phyloP scores from a whole-genome alignment of 192 early-diverging fungal species.

The Funneliformis mosseae region DNA sequence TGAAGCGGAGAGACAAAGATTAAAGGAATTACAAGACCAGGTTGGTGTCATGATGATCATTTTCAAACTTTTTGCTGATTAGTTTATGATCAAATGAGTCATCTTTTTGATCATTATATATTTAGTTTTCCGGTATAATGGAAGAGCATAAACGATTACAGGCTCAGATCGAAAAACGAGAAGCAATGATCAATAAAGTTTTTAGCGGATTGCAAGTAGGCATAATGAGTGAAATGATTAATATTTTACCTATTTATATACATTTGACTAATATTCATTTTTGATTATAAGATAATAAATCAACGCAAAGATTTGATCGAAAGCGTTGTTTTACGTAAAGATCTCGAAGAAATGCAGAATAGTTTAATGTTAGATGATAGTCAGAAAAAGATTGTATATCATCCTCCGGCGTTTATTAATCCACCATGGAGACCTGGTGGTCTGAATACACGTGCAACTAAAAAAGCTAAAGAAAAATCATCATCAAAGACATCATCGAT shows the following conservation, averaged over 20 bases:
- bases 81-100: neutral
- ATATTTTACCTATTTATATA: neutral
- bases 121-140: conserved; percentile 11
- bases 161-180: conserved; percentile 18
- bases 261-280: neutral
- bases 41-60: neutral
- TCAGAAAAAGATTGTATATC: neutral
- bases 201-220: conserved; percentile 12
- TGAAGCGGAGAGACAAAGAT: conserved; percentile 39
- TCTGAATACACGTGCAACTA: neutral
- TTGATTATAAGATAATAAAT: conserved; percentile 7
- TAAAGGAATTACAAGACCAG: conserved; percentile 30
- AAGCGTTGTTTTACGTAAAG: conserved; percentile 17
- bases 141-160: conserved; percentile 30
- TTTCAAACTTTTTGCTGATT: neutral
- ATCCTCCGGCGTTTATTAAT: conserved; percentile 28
- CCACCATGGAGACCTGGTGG: conserved; percentile 34
- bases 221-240: neutral
- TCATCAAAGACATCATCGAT: neutral
- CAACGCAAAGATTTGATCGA: conserved; percentile 33
- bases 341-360: conserved; percentile 30
- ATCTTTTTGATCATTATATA: neutral
- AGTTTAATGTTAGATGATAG: neutral
- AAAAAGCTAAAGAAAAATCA: neutral
- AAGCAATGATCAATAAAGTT: conserved; percentile 21